These are phyloP conservation scores for Erodium trifolium DNA, from an alignment of 441 rosid species.

Conservation along the genomic window DNA sequence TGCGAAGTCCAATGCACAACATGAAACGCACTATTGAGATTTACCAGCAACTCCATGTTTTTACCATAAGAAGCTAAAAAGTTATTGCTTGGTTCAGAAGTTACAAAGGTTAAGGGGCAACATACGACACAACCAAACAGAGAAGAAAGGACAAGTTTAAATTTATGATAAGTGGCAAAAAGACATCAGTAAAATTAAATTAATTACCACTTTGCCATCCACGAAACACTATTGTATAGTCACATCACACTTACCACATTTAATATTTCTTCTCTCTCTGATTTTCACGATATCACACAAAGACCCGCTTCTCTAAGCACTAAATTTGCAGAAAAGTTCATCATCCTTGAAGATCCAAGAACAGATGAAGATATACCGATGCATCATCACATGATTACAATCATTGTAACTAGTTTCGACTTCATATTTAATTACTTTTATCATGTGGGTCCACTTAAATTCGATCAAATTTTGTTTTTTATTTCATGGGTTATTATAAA, in stretches of 20 bases:
- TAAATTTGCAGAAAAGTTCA: background rate
- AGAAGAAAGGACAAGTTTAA: background rate
- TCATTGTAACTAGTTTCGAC: background rate
- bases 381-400: background rate
- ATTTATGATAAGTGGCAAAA: too few species aligned
- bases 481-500: too few species aligned
- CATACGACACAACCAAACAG: background rate
- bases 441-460: background rate
- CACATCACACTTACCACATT: background rate
- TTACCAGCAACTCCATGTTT: background rate
- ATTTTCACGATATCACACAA: background rate
- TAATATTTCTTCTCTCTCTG: background rate
- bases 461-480: too few species aligned
- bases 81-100: background rate
- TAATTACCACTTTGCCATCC: too few species aligned
- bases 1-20: too few species aligned
- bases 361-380: background rate
- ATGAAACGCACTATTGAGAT: too few species aligned
- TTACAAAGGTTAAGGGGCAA: background rate
- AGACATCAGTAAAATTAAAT: too few species aligned
- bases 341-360: slow-evolving; percentile 3
- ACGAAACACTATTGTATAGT: background rate
- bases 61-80: background rate
- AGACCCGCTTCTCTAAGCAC: background rate
- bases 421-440: background rate